Evolutionary conservation across 305 asterid species (phyloP), one percentile per base, ranked within the genome.

Genomic region (Plantago lanceolata): DNA sequence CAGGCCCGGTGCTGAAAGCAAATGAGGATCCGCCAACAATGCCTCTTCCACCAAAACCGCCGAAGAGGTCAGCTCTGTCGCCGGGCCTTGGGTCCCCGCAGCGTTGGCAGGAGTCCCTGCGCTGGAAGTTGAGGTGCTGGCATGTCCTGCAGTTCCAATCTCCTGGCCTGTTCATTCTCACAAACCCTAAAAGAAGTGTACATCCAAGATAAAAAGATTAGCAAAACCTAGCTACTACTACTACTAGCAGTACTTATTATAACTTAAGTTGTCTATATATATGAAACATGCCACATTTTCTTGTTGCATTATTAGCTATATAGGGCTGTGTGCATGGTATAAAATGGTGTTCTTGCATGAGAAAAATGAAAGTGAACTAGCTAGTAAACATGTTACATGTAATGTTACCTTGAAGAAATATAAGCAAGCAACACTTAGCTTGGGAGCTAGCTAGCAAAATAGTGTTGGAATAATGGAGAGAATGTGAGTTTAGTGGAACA

Each of bases 91-190:
- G 87, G 79, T 89, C 96, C 51, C 96, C 96, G 65, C 98, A 93
- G 3, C 96, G 76, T 71, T 93, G 98, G 87, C 98, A 93, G 0
- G 90, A 84, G 63, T 89, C 98, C 60, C 98, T 75, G 78, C 98
- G 74, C 75, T 93, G 99, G 37, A 93, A 93, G 73, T 93, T 93
- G 76, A 87, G 79, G 84, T 93, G 89, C 72, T 93, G 97, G 91
- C 99, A 93, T 47, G 95, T 79, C 71, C 93, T 77, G 86, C 97
- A 90, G 82, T 90, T 87, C 97, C 97, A 90, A 67, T 87, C 97
- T 75, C 97, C 96, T 9, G 97, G 96, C 81, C 97, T 83, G 79
- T 75, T 92, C 97, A 89, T 92, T 44, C 67, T 61, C 14, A 12
- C 60, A 1, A 59, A 9, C 48, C 55, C 55, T 45, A 20, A n/a